phyloP scores from a whole-genome alignment of 495 filamentous ascomycete genomes.

The Neurospora sp. region DNA sequence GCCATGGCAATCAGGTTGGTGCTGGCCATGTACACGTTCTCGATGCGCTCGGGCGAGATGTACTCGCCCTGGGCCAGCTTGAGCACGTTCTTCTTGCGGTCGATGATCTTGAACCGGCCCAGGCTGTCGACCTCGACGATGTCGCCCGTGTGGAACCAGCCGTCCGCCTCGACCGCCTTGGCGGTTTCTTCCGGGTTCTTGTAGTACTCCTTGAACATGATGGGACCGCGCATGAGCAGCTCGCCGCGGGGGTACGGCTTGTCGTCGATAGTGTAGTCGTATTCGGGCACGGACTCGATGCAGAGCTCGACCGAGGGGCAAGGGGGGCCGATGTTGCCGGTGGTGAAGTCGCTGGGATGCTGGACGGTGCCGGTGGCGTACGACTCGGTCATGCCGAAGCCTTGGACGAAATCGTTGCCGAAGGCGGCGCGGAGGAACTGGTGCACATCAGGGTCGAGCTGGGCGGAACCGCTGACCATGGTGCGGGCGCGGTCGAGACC shows the following conservation, averaged over 20 bases:
- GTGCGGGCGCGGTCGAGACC: conserved; percentile 63
- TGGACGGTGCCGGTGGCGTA: conserved; percentile 72
- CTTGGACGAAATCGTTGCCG: conserved; percentile 72
- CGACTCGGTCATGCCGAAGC: conserved; percentile 93
- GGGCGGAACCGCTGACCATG: conserved; percentile 85
- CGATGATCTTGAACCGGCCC: conserved; percentile 86
- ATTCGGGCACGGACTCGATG: conserved; percentile 81
- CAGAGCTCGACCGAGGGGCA: conserved; percentile 62
- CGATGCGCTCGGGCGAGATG: conserved; percentile 91
- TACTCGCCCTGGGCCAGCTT: conserved; percentile 98
- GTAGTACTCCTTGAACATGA: conserved; percentile 76
- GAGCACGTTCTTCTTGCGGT: conserved; percentile 95
- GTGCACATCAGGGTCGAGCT: conserved; percentile 78
- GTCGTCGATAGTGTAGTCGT: conserved; percentile 87
- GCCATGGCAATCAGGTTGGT: conserved; percentile 65
- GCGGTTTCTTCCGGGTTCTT: conserved; percentile 78
- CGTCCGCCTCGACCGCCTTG: conserved; percentile 74
- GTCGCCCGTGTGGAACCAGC: conserved; percentile 96
- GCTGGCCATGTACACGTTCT: conserved; percentile 83
- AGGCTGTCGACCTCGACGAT: conserved; percentile 72
- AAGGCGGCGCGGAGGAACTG: conserved; percentile 80
- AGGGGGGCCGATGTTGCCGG: conserved; percentile 75
- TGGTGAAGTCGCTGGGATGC: conserved; percentile 52
- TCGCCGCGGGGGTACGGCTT: conserved; percentile 91
- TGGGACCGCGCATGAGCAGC: conserved; percentile 69